Percentiles rank a stretch among this genome's conserved stretches.
phyloP scores from a whole-genome alignment of 73 alveolate species.

The Breviolum minutum region DNA sequence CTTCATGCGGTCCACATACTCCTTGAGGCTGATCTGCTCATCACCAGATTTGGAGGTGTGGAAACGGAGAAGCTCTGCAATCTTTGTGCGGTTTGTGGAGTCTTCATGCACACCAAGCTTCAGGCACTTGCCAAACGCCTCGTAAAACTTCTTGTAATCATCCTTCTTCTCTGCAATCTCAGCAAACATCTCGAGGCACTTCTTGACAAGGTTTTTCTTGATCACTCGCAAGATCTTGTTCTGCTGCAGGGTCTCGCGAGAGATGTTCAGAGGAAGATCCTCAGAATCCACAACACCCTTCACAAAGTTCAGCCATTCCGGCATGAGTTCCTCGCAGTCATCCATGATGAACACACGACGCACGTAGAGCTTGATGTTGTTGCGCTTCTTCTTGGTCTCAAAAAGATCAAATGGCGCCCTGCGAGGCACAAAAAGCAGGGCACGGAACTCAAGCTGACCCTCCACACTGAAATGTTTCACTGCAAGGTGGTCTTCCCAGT shows the following conservation, averaged over 20 bases:
- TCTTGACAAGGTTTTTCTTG: slow-evolving; percentile 99
- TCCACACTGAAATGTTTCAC: slow-evolving; percentile 99
- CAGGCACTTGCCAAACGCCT: slow-evolving; percentile 97
- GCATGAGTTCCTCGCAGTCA: slow-evolving; percentile 99
- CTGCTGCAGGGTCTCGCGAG: slow-evolving; percentile 99
- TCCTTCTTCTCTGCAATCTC: slow-evolving; percentile 99
- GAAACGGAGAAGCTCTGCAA: slow-evolving; percentile 99
- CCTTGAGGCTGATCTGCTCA: slow-evolving; percentile 99
- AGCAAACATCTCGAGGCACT: slow-evolving; percentile 99
- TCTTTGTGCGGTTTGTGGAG: slow-evolving; percentile 99
- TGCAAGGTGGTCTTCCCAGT: slow-evolving; percentile 99
- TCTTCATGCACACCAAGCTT: slow-evolving; percentile 99
- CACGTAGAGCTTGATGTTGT: slow-evolving; percentile 96
- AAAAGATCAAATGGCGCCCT: slow-evolving; percentile 99
- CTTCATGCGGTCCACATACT: slow-evolving; percentile 99
- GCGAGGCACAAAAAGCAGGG: slow-evolving; percentile 99
- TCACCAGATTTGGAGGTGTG: slow-evolving; percentile 99
- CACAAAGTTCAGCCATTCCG: slow-evolving; percentile 99
- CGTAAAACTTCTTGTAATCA: slow-evolving; percentile 85
- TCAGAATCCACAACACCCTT: slow-evolving; percentile 99
- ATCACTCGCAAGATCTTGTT: slow-evolving; percentile 99
- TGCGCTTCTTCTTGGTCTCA: slow-evolving; percentile 99
- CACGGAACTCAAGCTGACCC: slow-evolving; percentile 99
- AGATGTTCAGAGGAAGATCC: slow-evolving; percentile 99
- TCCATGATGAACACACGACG: slow-evolving; percentile 99